Evolutionary conservation across 768 basidiomycete species (phyloP), one percentile per base, ranked within the genome.

Genomic region (Xerocomus brunneocitrinus): DNA sequence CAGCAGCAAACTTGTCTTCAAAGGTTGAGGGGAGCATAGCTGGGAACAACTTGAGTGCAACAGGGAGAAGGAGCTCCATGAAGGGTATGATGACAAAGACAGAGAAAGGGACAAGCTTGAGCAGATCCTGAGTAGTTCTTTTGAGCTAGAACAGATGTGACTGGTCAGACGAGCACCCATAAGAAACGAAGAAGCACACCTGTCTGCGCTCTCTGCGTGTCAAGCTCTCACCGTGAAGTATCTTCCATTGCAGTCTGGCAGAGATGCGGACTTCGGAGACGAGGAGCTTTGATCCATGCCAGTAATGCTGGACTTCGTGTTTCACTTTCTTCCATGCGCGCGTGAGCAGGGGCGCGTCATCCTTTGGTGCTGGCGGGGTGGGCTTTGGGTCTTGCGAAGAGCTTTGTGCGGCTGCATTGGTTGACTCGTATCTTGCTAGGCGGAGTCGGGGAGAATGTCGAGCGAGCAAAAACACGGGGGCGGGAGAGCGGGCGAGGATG

Each of bases 11-110:
- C 71, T 95, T 95, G 75, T 98, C 95, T 67, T 98, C 94, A 58
- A 99, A 98, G 0, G 97, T 99, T 0, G 91, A 95, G 0, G 97
- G 97, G 5, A 99, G 82, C 93, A 98, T 98, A 71, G 90, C 98
- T 13, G 97, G 97, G 80, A 99, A 99, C 41, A 99, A 73, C 70
- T 95, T 97, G 59, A 99, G 79, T 0, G 94, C 95, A 38, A 99
- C 91, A 2, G 97, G 97, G 3, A 99, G 82, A 5, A 99, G 78
- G 16, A 99, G 69, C 67, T 98, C 97, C 95, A 98, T 98, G 79
- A 98, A 98, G 1, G 97, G 97, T 3, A 99, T 91, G 62, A 97
- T 77, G 58, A 98, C 67, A 74, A 99, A 98, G 47, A 92, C 92
- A 7, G 90, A 83, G 71, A 99, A 99, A 1, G 97, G 97, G 24